These are phyloP conservation scores for Heimioporus sp. DNA, from an alignment of 768 basidiomycete genomes.

Conservation along the genomic window DNA sequence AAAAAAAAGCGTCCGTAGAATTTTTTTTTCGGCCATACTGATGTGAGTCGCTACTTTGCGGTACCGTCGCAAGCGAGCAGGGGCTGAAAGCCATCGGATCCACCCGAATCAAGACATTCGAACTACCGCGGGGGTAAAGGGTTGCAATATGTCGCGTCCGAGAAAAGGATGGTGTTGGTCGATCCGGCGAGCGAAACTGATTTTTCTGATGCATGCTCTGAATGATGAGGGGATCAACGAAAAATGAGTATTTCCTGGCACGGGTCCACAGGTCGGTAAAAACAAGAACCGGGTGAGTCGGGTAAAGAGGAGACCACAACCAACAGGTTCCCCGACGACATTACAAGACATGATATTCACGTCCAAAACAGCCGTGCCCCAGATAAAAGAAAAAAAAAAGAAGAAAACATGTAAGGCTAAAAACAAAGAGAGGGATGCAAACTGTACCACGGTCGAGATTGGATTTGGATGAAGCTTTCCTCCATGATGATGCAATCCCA, in stretches of 20 bases:
- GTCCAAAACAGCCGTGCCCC: slow-evolving; percentile 4
- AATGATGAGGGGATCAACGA: slow-evolving; percentile 8
- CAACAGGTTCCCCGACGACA: not conserved
- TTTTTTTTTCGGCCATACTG: not conserved
- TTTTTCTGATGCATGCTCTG: not conserved
- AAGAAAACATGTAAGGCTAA: not conserved
- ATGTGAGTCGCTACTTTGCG: slow-evolving; percentile 1
- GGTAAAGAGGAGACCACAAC: not conserved
- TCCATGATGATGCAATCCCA: slow-evolving; percentile 9
- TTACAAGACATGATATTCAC: slow-evolving; percentile 1
- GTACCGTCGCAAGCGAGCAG: slow-evolving; percentile 1
- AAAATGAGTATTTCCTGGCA: slow-evolving; percentile 1
- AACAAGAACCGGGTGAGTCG: not conserved
- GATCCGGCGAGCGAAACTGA: not conserved
- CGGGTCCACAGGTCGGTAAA: not conserved
- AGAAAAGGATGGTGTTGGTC: slow-evolving; percentile 2
- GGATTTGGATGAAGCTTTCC: not conserved
- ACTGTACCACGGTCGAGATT: slow-evolving; percentile 12
- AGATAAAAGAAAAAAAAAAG: slow-evolving; percentile 7
- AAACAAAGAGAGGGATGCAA: slow-evolving; percentile 1
- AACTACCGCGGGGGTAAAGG: not conserved
- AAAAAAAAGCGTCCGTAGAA: not conserved
- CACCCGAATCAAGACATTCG: slow-evolving; percentile 4
- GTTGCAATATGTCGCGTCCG: slow-evolving; percentile 3
- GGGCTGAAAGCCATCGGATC: not conserved